These are phyloP conservation scores for Fraxinus anomala DNA, from an alignment of 257 asterid genomes.

Conservation along the genomic window DNA sequence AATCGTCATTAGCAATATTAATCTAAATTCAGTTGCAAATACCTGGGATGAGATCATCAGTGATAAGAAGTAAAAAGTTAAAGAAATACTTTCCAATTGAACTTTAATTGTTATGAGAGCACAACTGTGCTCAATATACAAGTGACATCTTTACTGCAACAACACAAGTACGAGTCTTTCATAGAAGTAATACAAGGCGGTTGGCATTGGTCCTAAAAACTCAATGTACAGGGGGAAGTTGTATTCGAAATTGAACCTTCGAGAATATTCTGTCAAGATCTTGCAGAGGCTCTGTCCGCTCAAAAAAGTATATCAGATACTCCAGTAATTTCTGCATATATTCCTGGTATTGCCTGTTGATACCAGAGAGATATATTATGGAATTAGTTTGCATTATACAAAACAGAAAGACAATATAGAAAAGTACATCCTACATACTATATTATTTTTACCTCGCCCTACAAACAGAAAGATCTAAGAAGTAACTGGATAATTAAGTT, in stretches of 20 bases:
- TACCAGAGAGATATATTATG: slow-evolving; percentile 23
- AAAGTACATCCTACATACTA: not conserved
- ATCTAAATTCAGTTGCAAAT: not conserved
- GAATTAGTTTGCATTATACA: not conserved
- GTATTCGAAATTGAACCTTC: slow-evolving; percentile 49
- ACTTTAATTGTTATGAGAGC: not conserved
- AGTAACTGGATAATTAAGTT: not conserved
- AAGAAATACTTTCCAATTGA: not conserved
- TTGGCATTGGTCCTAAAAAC: slow-evolving; percentile 9
- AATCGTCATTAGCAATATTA: not conserved
- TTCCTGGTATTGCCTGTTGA: slow-evolving; percentile 73
- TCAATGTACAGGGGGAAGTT: slow-evolving; percentile 8
- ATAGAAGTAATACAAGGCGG: not conserved
- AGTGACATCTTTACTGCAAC: not conserved
- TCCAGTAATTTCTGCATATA: slow-evolving; percentile 80
- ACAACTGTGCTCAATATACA: not conserved
- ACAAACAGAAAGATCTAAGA: not conserved
- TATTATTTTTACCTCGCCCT: not conserved
- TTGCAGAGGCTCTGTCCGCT: slow-evolving; percentile 85
- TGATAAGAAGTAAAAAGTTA: not conserved
- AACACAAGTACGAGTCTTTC: not conserved
- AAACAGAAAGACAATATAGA: not conserved
- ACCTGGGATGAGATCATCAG: not conserved
- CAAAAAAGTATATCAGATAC: slow-evolving; percentile 71
- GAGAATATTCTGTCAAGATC: slow-evolving; percentile 86